Base-by-base conservation (phyloP, 805 yeast species). In the Ogataea saltuana region DNA sequence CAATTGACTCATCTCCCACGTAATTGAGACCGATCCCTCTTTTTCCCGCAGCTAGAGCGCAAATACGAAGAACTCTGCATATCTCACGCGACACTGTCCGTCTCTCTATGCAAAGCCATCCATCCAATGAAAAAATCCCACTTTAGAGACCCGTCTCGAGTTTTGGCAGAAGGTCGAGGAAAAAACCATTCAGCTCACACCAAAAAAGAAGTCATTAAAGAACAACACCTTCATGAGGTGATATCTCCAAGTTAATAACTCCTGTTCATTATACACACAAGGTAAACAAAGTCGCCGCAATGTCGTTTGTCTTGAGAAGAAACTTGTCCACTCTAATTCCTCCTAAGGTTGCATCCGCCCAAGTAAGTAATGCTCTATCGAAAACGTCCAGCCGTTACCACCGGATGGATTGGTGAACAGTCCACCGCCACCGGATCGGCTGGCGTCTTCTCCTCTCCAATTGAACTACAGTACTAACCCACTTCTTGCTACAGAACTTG, bases 261-360 rank as follows among this genome's bases (percentile, higher is more conserved):
- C n/a, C n/a, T 25, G 10, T 12, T 25, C 28, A 25, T 33, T 13
- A 16, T 18, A 25, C 21, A 16, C 29, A 27, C n/a, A 26, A 36
- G 40, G 38, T 22, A 36, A 19, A 38, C 33, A 20, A 16, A 29
- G 21, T 30, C 34, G 34, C 29, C 46, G 39, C 32, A 46, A 88
- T 86, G 95, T 85, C 93, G 63, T 85, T 82, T 75, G 76, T 89
- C 70, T 76, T 82, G 64, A 90, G 87, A 83, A 90, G 99, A 75
- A 84, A 84, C 60, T 79, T 91, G 69, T 89, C 98, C 55, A 85
- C 97, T 63, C 78, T 91, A 75, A 90, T 91, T 65, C 99, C 99
- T 60, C 99, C 99, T 69, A 91, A 91, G 91, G 83, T 91, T 65
- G 97, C 97, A 45, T 89, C 97, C 51, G 93, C 96, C 35, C 79